Percentiles rank a stretch among this genome's conserved stretches.
Conservation (phyloP, 192 early-diverging fungal genomes). For the Podila epigama region DNA sequence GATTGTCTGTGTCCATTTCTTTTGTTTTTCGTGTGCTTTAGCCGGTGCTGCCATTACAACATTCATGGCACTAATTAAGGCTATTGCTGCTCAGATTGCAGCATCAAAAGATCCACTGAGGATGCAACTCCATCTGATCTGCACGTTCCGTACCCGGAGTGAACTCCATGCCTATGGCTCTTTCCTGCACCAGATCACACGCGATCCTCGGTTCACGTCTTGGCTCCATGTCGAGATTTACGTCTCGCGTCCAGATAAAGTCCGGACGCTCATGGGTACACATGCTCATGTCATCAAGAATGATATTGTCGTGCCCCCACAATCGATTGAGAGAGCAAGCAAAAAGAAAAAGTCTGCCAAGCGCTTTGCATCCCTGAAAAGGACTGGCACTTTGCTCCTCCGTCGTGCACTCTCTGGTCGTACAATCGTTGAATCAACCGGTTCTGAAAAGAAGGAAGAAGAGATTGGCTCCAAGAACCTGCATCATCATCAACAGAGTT, state of each 20-base stretch:
- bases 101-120: conserved; percentile 27
- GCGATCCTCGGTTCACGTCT: conserved; percentile 39
- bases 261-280: conserved; percentile 26
- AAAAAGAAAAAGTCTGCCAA: conserved; percentile 17
- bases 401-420: conserved; percentile 34
- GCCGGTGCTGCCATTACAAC: conserved; percentile 47
- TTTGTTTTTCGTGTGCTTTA: background rate
- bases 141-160: conserved; percentile 42
- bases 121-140: conserved; percentile 37
- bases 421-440: conserved; percentile 3
- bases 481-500: too few relatives aligned
- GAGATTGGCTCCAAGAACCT: background rate
- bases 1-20: background rate
- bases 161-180: conserved; percentile 48
- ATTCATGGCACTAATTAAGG: conserved; percentile 43
- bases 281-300: conserved; percentile 48
- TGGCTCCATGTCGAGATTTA: conserved; percentile 48
- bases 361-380: conserved; percentile 20
- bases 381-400: conserved; percentile 27
- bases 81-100: conserved; percentile 41
- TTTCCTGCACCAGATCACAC: conserved; percentile 47
- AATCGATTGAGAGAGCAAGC: conserved; percentile 4
- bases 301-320: conserved; percentile 37
- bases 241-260: conserved; percentile 41
- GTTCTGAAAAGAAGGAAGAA: background rate